Evolutionary conservation across 1,139 yeast species (phyloP), one percentile per base, ranked within the genome.

Genomic region (Hansenula lynferdii): DNA sequence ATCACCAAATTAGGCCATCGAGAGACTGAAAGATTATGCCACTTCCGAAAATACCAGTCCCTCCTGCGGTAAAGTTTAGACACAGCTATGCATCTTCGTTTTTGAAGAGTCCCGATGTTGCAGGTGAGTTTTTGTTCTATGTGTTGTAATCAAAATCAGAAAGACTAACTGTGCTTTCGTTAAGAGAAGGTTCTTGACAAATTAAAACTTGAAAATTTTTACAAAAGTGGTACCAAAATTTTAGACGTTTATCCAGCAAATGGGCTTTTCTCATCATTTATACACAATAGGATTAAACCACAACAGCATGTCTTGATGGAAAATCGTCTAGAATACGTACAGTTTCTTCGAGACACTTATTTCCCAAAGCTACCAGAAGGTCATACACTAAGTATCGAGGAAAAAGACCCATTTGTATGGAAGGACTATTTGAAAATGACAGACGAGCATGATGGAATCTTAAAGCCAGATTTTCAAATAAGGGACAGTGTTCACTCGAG

Each of bases 321-420:
- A 41, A 64, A 72, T 12, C 64, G 71, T 27, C 61, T 63, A 14
- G 62, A 62, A 10, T 71, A 66, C 50, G 58, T 54, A 28, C 47
- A 54, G 48, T 50, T 33, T 65, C 65, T 70, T 37, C 49, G 32
- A 51, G 32, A 34, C 9, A 34, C 41, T 1, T 44, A 49, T 12
- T 40, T 60, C 38, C 59, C 60, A 43, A 8, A 50, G 62, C 22
- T 61, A 56, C 42, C 50, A 56, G 7, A 50, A 54, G 34, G 53
- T 47, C 37, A 42, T 20, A 47, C 38, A 10, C 29, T 53, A n/a
- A 36, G 45, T 12, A 35, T 28, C n/a, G 15, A 39, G 4, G 30
- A 29, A 3, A 14, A 28, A 34, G 78, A 77, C 49, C 90, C 92
- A 3, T 84, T 72, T 55, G 62, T 72, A 18, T 85, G 95, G 95